These are phyloP conservation scores for Cytospora schulzeri DNA, from an alignment of 2,329 filamentous ascomycete genomes.

Conservation along the genomic window DNA sequence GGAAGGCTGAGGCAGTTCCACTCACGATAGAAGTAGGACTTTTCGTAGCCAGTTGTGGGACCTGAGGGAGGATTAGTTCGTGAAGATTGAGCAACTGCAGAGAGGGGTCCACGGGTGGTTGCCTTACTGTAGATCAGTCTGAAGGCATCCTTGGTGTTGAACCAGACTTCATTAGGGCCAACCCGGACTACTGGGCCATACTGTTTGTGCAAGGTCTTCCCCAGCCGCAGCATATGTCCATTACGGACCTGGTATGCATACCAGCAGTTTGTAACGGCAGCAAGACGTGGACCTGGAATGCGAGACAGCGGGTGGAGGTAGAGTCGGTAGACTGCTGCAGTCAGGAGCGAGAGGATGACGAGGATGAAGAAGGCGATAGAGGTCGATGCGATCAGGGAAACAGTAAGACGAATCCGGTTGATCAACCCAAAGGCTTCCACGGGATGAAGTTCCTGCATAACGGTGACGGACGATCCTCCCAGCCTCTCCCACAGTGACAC, in stretches of 20 bases:
- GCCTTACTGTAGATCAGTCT: constrained; percentile 50
- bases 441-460: not conserved
- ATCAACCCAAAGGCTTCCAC: not conserved
- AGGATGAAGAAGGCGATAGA: not conserved
- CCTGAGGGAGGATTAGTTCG: constrained; percentile 36
- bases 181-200: constrained; percentile 57
- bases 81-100: not conserved
- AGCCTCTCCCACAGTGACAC: not conserved
- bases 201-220: constrained; percentile 45
- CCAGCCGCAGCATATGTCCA: constrained; percentile 46
- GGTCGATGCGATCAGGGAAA: not conserved
- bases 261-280: constrained; percentile 52
- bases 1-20: not conserved
- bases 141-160: constrained; percentile 51
- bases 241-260: constrained; percentile 48
- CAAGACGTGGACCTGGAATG: constrained; percentile 50
- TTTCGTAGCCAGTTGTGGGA: constrained; percentile 50
- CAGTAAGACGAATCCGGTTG: not conserved
- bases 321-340: constrained; percentile 40
- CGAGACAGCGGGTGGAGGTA: constrained; percentile 47
- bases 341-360: constrained; percentile 1
- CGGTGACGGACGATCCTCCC: not conserved
- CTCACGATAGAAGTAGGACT: constrained; percentile 56
- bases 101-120: not conserved
- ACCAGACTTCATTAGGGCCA: constrained; percentile 57